Base-by-base conservation (phyloP, 306 rosid species). In the Ormosia semicastrata region DNA sequence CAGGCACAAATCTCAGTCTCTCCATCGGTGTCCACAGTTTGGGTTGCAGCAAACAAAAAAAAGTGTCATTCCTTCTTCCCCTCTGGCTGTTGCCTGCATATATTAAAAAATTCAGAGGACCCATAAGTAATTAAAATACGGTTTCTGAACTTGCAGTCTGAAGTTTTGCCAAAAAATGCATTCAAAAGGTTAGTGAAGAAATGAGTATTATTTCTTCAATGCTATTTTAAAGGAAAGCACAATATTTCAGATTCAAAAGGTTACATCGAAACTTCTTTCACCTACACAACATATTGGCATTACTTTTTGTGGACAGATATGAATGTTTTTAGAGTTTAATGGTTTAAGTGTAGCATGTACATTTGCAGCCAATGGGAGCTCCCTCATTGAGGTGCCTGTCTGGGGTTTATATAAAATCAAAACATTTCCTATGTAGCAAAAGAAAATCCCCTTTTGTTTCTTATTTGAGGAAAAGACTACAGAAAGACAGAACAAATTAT, bases 31-130 rank as follows among this genome's bases (percentile, higher is more conserved):
- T 58, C 87, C 87, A 66, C 87, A 84, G 73, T 79, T 84, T 32
- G 84, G 84, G 66, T 84, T 84, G 84, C 87, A 84, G 46, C 87
- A 84, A 58, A 84, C 81, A 9, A 84, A 84, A 63, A 84, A 84
- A 32, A 84, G 87, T 5, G 87, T 84, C 87, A 84, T 84, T 73
- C 84, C 87, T 50, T 84, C 87, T 70, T 84, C 87, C 62, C 87
- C 87, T 67, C 87, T 79, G 2, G 87, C 84, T 4, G 87, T 84
- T 37, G 87, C 87, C 87, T 84, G 87, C 75, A 66, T 73, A 39
- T 77, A 84, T 57, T 6, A 10, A 29, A 63, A 73, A 57, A 57
- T 18, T 34, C 53, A 18, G 67, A 68, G 52, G 59, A 47, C 7
- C 37, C 8, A 44, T 66, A 17, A 66, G 81, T 56, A 79, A 64